Evolutionary conservation across 805 yeast genomes (phyloP).

Genomic region (Torulaspora microellipsoides): DNA sequence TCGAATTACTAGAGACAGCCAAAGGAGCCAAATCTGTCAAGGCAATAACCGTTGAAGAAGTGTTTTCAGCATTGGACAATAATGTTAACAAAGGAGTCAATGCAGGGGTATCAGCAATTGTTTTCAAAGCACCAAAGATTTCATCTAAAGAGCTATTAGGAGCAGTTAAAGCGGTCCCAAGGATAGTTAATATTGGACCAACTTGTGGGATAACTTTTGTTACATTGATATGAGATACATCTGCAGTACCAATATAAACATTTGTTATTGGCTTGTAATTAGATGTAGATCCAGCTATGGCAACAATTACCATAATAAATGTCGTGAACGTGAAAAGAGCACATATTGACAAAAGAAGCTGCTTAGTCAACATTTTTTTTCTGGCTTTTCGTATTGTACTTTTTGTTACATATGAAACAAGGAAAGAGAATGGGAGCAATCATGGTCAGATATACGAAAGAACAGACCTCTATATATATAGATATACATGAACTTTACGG

Average conservation of each 20-base stretch:
- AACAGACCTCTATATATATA: not conserved
- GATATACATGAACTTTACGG: slow-evolving; percentile 2
- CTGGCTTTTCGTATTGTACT: not conserved
- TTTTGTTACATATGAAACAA: not conserved
- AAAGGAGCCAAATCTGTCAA: slow-evolving; percentile 28
- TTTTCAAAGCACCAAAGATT: slow-evolving; percentile 24
- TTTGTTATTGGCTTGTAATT: slow-evolving; percentile 30
- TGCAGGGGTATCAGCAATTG: slow-evolving; percentile 26
- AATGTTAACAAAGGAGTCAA: slow-evolving; percentile 28
- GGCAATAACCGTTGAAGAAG: slow-evolving; percentile 24
- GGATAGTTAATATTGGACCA: slow-evolving; percentile 25
- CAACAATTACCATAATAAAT: slow-evolving; percentile 28
- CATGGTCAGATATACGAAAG: not conserved
- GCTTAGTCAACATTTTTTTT: slow-evolving; percentile 3
- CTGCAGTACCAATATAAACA: slow-evolving; percentile 33
- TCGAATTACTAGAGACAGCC: slow-evolving; percentile 18
- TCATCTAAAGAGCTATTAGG: slow-evolving; percentile 18
- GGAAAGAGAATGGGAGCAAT: not conserved
- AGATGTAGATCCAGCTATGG: slow-evolving; percentile 32
- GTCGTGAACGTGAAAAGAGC: slow-evolving; percentile 26
- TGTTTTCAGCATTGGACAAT: slow-evolving; percentile 24
- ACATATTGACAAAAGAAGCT: slow-evolving; percentile 4
- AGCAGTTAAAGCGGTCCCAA: slow-evolving; percentile 28
- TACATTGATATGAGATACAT: slow-evolving; percentile 31
- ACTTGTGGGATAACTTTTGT: slow-evolving; percentile 33